Base-by-base conservation (phyloP, 2,329 filamentous ascomycete species). In the Xylaria sp. region DNA sequence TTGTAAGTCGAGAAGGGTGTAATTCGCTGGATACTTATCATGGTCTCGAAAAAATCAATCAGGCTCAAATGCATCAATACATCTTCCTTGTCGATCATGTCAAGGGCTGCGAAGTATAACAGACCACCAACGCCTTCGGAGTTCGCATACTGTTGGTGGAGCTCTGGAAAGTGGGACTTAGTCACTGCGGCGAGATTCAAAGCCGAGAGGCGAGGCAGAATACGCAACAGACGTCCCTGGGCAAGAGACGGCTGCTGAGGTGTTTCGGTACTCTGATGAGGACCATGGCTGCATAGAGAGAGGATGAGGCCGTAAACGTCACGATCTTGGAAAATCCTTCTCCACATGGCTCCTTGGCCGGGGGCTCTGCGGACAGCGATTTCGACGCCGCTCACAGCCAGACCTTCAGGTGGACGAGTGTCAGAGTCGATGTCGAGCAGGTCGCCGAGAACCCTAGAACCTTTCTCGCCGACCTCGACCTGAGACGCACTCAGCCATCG, bases 371-470 rank as follows among this genome's bases (percentile, higher is more conserved):
- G 80, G 13, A 80, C 75, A 3, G 79, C 73, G 36, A 84, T 74
- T 44, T 82, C 79, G 33, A 77, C 76, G 31, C 80, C 79, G 40
- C 78, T 79, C 59, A 79, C 74, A 7, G 73, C 71, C n/a, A 75
- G 48, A 36, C 53, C 76, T 65, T 64, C 75, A 57, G 54, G 76
- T 17, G 77, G 78, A 20, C 72, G 79, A 15, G 80, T 71, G 10
- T 84, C 81, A 71, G 85, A 88, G 76, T 90, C 88, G 6, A 84
- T 80, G 59, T 88, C 84, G 4, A 90, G 81, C 42, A 90, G 75
- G 70, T 87, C 84, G 1, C 84, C 83, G 2, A 90, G 75, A 1
- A 86, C 83, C 59, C 79, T 81, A 1, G 81, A 81, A 2, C 84
- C 87, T 38, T 82, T 83, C 74, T 89, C 85, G 11, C 85, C 87